phyloP scores from a whole-genome alignment of 1,284 basidiomycete genomes.

The Somion occarium region DNA sequence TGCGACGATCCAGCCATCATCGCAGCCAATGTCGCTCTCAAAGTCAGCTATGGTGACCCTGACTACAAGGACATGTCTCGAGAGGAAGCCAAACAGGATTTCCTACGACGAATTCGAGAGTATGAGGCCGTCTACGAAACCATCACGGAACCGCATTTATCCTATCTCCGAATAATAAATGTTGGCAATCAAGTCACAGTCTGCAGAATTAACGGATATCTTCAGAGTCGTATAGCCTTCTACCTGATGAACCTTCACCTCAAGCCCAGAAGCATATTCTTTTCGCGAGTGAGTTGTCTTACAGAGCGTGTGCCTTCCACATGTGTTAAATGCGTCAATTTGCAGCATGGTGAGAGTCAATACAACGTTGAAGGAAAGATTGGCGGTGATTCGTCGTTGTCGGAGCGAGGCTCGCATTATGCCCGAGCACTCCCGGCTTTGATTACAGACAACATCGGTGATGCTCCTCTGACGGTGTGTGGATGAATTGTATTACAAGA shows the following conservation, averaged over 20 bases:
- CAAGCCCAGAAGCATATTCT: slow-evolving; percentile 94
- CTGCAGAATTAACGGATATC: slow-evolving; percentile 85
- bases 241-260: slow-evolving; percentile 98
- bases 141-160: slow-evolving; percentile 82
- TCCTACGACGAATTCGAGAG: slow-evolving; percentile 84
- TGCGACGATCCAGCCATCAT: slow-evolving; percentile 95
- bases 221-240: slow-evolving; percentile 96
- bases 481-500: no score
- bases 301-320: slow-evolving; percentile 7
- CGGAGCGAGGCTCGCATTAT: slow-evolving; percentile 82
- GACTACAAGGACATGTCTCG: slow-evolving; percentile 91
- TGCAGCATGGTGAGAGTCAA: slow-evolving; percentile 96
- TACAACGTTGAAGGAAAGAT: slow-evolving; percentile 97
- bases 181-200: slow-evolving; percentile 85
- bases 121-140: slow-evolving; percentile 98
- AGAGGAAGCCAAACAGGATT: slow-evolving; percentile 87
- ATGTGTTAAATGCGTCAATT: slow-evolving; percentile 3
- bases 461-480: slow-evolving; percentile 79
- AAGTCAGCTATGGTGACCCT: slow-evolving; percentile 94
- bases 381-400: slow-evolving; percentile 91
- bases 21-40: slow-evolving; percentile 92
- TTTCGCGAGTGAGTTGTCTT: slow-evolving; percentile 71
- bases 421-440: slow-evolving; percentile 82
- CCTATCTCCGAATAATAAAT: slow-evolving; percentile 85
- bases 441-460: slow-evolving; percentile 89